Conservation (phyloP, 257 asterid genomes). For the Nemophila menziesii region DNA sequence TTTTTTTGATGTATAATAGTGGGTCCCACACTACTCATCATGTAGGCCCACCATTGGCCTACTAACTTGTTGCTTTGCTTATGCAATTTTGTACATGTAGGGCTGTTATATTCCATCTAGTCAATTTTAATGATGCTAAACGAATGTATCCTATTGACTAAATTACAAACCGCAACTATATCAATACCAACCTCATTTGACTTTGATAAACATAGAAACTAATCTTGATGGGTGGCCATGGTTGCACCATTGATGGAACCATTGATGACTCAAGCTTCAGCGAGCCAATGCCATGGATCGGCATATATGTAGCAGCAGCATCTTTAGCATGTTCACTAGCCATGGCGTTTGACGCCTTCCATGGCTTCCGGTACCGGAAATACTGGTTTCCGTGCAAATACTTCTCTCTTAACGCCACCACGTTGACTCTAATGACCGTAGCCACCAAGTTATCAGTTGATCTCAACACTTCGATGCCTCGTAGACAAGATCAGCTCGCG, state of each 20-base stretch:
- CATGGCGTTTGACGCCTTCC: slow-evolving; percentile 39
- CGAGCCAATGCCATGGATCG: slow-evolving; percentile 70
- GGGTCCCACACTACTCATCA: no score
- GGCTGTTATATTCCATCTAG: no score
- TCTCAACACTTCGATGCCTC: slow-evolving; percentile 71
- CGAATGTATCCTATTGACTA: no score
- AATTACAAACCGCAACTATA: no score
- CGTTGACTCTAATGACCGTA: slow-evolving; percentile 47
- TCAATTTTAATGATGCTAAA: no score
- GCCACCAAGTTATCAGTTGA: slow-evolving; percentile 73
- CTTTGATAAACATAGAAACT: no score
- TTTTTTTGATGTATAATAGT: no score
- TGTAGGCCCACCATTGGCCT: no score
- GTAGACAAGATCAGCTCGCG: slow-evolving; percentile 53
- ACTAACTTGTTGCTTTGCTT: no score
- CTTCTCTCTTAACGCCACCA: slow-evolving; percentile 76
- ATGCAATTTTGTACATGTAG: no score
- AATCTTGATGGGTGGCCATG: slow-evolving; percentile 19
- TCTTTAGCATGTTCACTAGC: slow-evolving; percentile 41
- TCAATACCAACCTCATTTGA: no score
- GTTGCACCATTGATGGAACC: slow-evolving; percentile 33
- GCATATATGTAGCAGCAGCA: slow-evolving; percentile 38
- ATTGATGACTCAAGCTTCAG: slow-evolving; percentile 40
- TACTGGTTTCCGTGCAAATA: slow-evolving; percentile 65
- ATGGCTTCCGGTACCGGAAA: slow-evolving; percentile 30